Evolutionary conservation across 768 basidiomycete genomes (phyloP).

Genomic region (Roridomyces roridus): DNA sequence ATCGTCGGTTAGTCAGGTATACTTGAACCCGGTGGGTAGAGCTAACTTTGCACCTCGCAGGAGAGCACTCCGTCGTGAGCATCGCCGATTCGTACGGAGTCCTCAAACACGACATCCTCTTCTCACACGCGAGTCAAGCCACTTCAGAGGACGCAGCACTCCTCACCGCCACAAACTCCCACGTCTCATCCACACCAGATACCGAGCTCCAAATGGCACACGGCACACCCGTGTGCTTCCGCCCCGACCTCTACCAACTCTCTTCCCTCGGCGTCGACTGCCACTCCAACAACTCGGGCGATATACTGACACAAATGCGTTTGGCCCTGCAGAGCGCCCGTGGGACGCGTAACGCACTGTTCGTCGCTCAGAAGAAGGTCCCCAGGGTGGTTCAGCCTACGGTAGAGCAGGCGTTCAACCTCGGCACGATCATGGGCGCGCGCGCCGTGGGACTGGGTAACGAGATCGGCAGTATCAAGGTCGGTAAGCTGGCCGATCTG

Average conservation of each 20-base stretch:
- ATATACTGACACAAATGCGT: constrained; percentile 23
- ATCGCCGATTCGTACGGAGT: constrained; percentile 13
- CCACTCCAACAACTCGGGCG: constrained; percentile 18
- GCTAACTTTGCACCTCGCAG: neutral
- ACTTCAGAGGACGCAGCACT: constrained; percentile 7
- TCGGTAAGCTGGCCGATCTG: constrained; percentile 19
- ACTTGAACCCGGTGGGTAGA: too few relatives aligned
- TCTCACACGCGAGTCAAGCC: constrained; percentile 16
- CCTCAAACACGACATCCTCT: constrained; percentile 16
- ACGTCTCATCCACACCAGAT: constrained; percentile 18
- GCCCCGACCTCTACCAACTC: constrained; percentile 3
- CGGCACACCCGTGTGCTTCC: constrained; percentile 19
- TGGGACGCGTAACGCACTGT: neutral
- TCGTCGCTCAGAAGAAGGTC: constrained; percentile 5
- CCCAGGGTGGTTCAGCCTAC: constrained; percentile 1
- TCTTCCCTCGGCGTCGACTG: constrained; percentile 24
- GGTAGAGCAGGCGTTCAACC: constrained; percentile 16
- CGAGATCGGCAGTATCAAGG: constrained; percentile 16
- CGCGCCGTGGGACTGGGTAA: constrained; percentile 17
- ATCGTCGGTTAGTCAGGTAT: constrained; percentile 1
- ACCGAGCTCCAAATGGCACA: constrained; percentile 20
- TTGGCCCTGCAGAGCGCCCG: constrained; percentile 20
- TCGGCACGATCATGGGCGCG: constrained; percentile 22
- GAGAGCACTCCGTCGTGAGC: constrained; percentile 8
- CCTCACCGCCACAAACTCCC: constrained; percentile 5